Evolutionary conservation across 1,284 basidiomycete genomes (phyloP).

Genomic region (Moniliella sp.): DNA sequence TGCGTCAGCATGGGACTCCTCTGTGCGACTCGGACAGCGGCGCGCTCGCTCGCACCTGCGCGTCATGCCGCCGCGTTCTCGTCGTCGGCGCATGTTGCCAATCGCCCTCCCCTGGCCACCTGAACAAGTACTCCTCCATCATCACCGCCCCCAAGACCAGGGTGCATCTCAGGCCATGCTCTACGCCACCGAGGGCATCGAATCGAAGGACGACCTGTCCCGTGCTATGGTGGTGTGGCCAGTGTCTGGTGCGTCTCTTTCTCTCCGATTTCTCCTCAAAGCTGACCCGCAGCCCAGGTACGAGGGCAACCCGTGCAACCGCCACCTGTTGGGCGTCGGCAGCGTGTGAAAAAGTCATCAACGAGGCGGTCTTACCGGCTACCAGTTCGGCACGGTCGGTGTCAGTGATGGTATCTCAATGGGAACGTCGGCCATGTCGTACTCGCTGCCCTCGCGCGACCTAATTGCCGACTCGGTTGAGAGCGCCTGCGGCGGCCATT

Average conservation of each 20-base stretch:
- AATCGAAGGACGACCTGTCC: constrained; percentile 22
- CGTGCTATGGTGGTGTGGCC: constrained; percentile 31
- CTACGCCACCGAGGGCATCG: constrained; percentile 28
- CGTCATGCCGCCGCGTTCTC: too few relatives aligned
- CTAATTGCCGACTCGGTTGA: constrained; percentile 32
- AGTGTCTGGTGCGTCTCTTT: constrained; percentile 15
- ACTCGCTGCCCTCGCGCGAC: constrained; percentile 27
- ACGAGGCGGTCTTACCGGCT: constrained; percentile 24
- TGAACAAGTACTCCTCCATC: constrained; percentile 24
- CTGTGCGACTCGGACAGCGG: too few relatives aligned
- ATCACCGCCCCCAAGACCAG: constrained; percentile 31
- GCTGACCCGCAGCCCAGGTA: constrained; percentile 7
- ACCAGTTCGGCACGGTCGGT: constrained; percentile 31
- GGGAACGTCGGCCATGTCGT: constrained; percentile 29
- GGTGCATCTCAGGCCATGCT: constrained; percentile 33
- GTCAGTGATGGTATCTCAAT: constrained; percentile 32
- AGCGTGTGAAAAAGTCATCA: constrained; percentile 15
- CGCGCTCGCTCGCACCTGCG: too few relatives aligned
- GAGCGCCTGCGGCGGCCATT: constrained; percentile 26
- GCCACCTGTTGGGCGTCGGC: constrained; percentile 26
- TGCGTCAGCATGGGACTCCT: too few relatives aligned
- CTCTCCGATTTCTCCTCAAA: background rate
- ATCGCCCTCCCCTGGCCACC: too few relatives aligned
- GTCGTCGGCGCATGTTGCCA: too few relatives aligned
- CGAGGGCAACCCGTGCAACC: constrained; percentile 32